A percentile compares a stretch with the other conserved stretches of the same genome.
These are phyloP conservation scores for Boletus albobrunnescens DNA, from an alignment of 1,284 basidiomycete species.

Conservation along the genomic window DNA sequence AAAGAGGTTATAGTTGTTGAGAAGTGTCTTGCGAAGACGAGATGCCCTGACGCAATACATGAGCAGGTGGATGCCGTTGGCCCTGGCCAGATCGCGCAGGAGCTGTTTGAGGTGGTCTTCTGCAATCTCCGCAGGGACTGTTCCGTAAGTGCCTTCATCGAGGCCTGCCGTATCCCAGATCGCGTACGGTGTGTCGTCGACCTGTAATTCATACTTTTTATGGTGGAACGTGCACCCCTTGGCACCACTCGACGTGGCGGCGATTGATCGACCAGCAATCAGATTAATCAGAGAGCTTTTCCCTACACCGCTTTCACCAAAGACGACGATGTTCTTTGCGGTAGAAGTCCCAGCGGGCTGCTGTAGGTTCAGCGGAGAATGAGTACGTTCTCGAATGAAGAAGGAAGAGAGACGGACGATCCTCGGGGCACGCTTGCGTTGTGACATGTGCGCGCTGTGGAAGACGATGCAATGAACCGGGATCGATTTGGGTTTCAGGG, in stretches of 20 bases:
- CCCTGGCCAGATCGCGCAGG: slow-evolving; percentile 22
- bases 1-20: slow-evolving; percentile 33
- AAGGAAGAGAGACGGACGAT: slow-evolving; percentile 11
- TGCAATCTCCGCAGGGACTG: slow-evolving; percentile 28
- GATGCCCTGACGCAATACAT: slow-evolving; percentile 30
- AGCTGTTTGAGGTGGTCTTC: slow-evolving; percentile 27
- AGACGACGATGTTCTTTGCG: slow-evolving; percentile 27
- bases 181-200: slow-evolving; percentile 21
- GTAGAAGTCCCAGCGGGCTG: slow-evolving; percentile 4
- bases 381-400: slow-evolving; percentile 3
- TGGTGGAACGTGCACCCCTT: slow-evolving; percentile 32
- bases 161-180: slow-evolving; percentile 33
- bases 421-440: slow-evolving; percentile 12
- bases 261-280: slow-evolving; percentile 32
- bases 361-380: no score
- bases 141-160: slow-evolving; percentile 28
- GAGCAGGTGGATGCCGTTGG: slow-evolving; percentile 28
- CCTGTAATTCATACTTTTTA: slow-evolving; percentile 26
- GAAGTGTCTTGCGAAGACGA: slow-evolving; percentile 20
- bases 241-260: slow-evolving; percentile 25
- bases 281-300: slow-evolving; percentile 33
- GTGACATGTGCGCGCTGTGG: slow-evolving; percentile 22
- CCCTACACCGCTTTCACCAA: slow-evolving; percentile 29
- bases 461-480: slow-evolving; percentile 10
- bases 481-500: slow-evolving; percentile 6